phyloP scores from a whole-genome alignment of 2,329 filamentous ascomycete genomes.

The Cryoendolithus antarcticus region DNA sequence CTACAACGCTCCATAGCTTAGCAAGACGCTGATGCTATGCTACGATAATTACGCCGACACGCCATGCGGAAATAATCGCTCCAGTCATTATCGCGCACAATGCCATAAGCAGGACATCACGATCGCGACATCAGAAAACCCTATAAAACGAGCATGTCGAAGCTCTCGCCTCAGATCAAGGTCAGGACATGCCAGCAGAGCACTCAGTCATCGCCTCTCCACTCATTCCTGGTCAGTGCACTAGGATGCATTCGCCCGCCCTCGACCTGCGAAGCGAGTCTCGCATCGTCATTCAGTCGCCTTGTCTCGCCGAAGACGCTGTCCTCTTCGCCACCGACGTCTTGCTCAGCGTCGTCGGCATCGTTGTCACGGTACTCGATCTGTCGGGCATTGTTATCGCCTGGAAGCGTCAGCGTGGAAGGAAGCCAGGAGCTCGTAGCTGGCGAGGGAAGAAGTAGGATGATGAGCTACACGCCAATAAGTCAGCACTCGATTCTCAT shows the following conservation, averaged over 20 bases:
- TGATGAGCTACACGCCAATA: background rate
- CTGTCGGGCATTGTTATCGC: conserved; percentile 9
- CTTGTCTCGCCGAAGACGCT: conserved; percentile 17
- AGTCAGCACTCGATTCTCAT: too few species aligned
- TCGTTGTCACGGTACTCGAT: conserved; percentile 14
- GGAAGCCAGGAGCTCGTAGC: conserved; percentile 20
- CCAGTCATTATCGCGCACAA: too few species aligned
- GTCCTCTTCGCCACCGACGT: conserved; percentile 11
- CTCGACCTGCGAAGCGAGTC: conserved; percentile 19
- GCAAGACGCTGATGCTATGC: too few species aligned
- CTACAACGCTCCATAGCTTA: too few species aligned
- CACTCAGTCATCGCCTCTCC: too few species aligned
- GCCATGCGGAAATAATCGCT: too few species aligned
- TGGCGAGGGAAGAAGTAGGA: conserved; percentile 12
- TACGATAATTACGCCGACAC: too few species aligned
- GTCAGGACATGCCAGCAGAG: too few species aligned
- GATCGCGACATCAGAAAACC: too few species aligned
- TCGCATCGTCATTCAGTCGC: conserved; percentile 19
- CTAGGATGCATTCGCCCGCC: conserved; percentile 9
- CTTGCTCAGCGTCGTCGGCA: conserved; percentile 8
- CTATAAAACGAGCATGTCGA: too few species aligned
- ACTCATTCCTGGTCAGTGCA: background rate
- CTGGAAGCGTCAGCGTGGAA: conserved; percentile 15
- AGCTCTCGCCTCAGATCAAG: too few species aligned
- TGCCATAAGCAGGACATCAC: too few species aligned